Evolutionary conservation across 257 asterid species (phyloP), one percentile per base, ranked within the genome.

Genomic region (Salvia hispanica): DNA sequence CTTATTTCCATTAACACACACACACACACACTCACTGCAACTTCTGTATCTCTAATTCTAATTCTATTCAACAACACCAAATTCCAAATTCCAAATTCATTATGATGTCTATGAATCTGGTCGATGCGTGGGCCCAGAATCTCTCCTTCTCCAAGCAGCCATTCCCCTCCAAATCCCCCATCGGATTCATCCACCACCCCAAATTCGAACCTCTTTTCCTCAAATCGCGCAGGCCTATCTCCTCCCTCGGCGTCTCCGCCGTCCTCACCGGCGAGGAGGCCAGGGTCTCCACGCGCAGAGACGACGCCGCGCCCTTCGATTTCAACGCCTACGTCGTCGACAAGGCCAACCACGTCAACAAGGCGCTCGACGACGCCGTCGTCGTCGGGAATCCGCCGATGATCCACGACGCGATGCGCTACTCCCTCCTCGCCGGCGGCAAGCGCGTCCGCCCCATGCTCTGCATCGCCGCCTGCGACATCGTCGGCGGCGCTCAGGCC

Each of bases 401-500:
- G 76, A 84, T 89, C 65, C 91, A 89, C 71, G 87, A 89, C 62
- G 83, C 96, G 3, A 87, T 89, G 95, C 75, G 91, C 45, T 89
- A 89, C 68, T 87, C 95, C 2, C 72, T 89, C 46, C 51, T 89
- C 6, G 93, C 93, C 59, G 92, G 92, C 18, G 91, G 92, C 0
- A 89, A 89, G 74, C 80, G 95, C 65, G 86, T 85, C 72, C 80
- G 95, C 6, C 92, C 96, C 3, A 82, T 85, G 81, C 76, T 89
- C 68, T 89, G 96, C 48, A 72, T 89, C 64, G 96, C 96, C 34
- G 89, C 95, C 65, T 85, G 91, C 54, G 95, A 89, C 62, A 74
- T 77, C 39, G 91, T 85, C 61, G 96, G 96, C n/a, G 96, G 96
- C n/a, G 33, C 69, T 28, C 79, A 80, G 46, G 31, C 82, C 8